Base-by-base conservation (phyloP, 768 basidiomycete species). In the Termitomyces sp. region DNA sequence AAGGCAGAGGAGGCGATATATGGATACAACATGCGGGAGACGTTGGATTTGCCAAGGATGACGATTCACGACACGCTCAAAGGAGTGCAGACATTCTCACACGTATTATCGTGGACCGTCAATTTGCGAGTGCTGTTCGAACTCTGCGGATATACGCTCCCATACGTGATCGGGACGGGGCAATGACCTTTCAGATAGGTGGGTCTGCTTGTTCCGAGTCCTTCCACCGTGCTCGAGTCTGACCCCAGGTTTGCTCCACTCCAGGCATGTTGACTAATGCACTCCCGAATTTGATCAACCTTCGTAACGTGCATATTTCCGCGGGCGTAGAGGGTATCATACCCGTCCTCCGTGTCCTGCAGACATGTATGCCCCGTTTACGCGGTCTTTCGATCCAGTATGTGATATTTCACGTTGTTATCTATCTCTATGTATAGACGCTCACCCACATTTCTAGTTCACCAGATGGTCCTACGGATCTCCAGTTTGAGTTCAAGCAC, bases 51-150 rank as follows among this genome's bases (percentile, higher is more conserved):
- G 56, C 60, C 12, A 66, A 68, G 50, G 74, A 80, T 37, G 71
- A 76, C 7, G 80, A 85, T 48, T 73, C 71, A 16, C 75, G 80
- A 62, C 82, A 85, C 67, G 82, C 83, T 0, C 85, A 83, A 59
- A 81, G 86, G 18, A 88, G 81, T 59, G 88, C 87, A 3, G 88
- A 89, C 62, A 86, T 90, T 55, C 75, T 91, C 37, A 86, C 85
- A 0, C 76, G 84, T 34, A 80, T 89, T 56, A 83, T 89, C 47
- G 76, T 82, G 14, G 86, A 89, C 64, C 65, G 76, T 0, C 66
- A 74, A 4, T 89, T 89, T 60, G 85, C 87, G 0, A 72, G 74
- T 49, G 78, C 81, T 22, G 80, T 89, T 42, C 74, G 76, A 63
- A 84, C 82, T 16, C 62, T 89, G 58, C 77, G 81, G 26, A 79